Evolutionary conservation across 2,329 filamentous ascomycete genomes (phyloP).

Genomic region (Penicillium glabrum): DNA sequence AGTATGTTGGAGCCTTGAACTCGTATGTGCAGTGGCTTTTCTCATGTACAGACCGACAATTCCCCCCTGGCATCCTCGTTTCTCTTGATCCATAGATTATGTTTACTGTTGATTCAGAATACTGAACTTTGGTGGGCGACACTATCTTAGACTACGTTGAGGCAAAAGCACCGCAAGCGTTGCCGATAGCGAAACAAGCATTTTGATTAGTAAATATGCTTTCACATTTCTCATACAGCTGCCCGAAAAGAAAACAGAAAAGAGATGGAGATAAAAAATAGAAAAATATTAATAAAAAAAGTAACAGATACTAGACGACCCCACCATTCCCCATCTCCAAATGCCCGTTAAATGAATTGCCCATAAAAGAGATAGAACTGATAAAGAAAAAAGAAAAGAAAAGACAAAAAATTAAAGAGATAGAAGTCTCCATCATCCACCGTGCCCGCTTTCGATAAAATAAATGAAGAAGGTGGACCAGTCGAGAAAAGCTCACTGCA

Average conservation of each 20-base stretch:
- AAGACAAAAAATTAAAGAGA: neutral
- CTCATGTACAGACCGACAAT: slow-evolving; percentile 13
- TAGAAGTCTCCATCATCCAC: no score
- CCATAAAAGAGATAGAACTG: neutral
- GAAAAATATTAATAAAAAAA: neutral
- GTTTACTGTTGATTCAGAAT: neutral
- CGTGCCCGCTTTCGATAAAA: neutral
- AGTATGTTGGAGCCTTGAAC: neutral
- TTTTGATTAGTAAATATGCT: slow-evolving; percentile 15
- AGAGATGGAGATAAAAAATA: neutral
- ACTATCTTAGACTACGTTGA: slow-evolving; percentile 11
- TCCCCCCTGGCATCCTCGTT: neutral
- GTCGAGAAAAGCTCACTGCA: neutral
- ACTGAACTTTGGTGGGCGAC: neutral
- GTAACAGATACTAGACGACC: neutral
- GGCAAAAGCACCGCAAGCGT: neutral
- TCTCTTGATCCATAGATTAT: slow-evolving; percentile 13
- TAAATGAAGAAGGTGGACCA: neutral
- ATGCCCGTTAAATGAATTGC: no score
- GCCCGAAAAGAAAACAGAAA: neutral
- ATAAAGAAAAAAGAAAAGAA: neutral
- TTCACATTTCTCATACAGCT: slow-evolving; percentile 2
- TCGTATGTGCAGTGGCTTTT: neutral
- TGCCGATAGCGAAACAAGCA: slow-evolving; percentile 21
- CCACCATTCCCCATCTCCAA: no score